Conservation (phyloP, 176 grass and related monocot genomes). For the Rhipidocladum racemiflorum region DNA sequence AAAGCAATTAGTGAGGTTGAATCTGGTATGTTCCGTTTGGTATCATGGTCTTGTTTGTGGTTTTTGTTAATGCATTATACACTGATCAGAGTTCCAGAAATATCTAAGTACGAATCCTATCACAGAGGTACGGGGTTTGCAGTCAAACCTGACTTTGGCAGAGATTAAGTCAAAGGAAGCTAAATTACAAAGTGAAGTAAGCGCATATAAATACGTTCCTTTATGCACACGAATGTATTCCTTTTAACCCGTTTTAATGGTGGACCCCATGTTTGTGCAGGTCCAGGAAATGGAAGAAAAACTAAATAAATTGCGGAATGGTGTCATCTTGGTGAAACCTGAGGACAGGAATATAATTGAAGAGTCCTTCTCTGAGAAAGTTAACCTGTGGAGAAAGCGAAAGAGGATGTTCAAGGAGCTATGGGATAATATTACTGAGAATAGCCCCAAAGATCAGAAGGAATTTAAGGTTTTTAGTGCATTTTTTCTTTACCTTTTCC, state of each 20-base stretch:
- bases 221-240: not conserved
- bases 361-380: conserved; percentile 67
- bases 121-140: conserved; percentile 76
- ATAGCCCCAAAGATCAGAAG: conserved; percentile 84
- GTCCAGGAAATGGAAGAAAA: conserved; percentile 86
- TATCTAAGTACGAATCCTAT: conserved; percentile 33
- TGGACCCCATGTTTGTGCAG: conserved; percentile 29
- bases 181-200: conserved; percentile 73
- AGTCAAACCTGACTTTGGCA: conserved; percentile 85
- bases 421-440: conserved; percentile 95
- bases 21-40: conserved; percentile 52
- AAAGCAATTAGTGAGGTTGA: conserved; percentile 75
- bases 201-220: not conserved
- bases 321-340: conserved; percentile 84
- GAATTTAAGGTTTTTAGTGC: conserved; percentile 74
- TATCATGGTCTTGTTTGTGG: not conserved
- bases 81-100: not conserved
- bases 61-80: conserved; percentile 9
- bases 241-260: conserved; percentile 4
- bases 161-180: conserved; percentile 67
- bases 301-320: conserved; percentile 63
- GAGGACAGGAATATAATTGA: conserved; percentile 89
- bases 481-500: not conserved
- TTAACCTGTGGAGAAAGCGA: conserved; percentile 88
- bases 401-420: conserved; percentile 97